Base-by-base conservation (phyloP, 345 rosid genomes). In the Gossypium herbaceum region DNA sequence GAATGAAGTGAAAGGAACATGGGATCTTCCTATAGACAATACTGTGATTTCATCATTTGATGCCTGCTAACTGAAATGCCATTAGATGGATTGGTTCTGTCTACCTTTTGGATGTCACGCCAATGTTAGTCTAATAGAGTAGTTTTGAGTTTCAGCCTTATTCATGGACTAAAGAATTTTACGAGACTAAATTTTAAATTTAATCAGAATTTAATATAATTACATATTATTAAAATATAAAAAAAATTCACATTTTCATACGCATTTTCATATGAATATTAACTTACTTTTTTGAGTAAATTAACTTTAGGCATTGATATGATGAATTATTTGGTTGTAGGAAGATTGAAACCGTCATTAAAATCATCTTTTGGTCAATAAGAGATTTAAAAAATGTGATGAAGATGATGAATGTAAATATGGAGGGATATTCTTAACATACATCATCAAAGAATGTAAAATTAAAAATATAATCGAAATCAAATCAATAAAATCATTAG, bases 1-100 rank as follows among this genome's bases (percentile, higher is more conserved):
- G 58, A 69, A 69, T 50, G 44, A 69, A 27, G n/a, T 27, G 59
- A 51, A 50, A 69, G 24, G 41, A 48, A 50, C 73, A 16, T 69
- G 24, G 45, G 72, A 50, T 48, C 72, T 48, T 48, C 57, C 72
- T 7, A 15, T 24, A 25, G 41, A 16, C 43, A 15, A 4, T 68
- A 25, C 13, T 25, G 59, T 10, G 9, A n/a, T 17, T 44, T 63
- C 24, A 63, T 63, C 48, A 63, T 34, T 63, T 17, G 24, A 62
- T 62, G 48, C 13, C 68, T 39, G 22, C 24, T 34, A 63, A 63
- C 20, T 63, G 4, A 34, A 13, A 25, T 4, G 39, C 7, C 41
- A 34, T 34, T 5, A 34, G 7, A 34, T 34, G 41, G 41, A 34
- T 34, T 34, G 7, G 7, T 34, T 34, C 41, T 34, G 41, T 34